Base-by-base conservation (phyloP, 2,329 filamentous ascomycete genomes). In the Ophiognomonia clavigignenti-juglandacearum region DNA sequence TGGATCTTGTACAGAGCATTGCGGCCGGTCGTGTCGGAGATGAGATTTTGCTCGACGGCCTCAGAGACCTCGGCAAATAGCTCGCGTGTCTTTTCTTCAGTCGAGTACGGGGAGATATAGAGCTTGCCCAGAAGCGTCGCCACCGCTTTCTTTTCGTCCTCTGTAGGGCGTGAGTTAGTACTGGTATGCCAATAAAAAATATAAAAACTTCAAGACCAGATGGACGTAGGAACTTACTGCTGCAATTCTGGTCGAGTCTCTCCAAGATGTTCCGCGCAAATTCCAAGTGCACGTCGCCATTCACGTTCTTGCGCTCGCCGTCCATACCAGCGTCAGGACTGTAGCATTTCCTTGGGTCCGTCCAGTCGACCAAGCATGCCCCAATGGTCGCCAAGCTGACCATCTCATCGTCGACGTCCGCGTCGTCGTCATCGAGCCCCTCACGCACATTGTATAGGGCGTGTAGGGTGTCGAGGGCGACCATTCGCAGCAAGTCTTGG, bases 291-390 rank as follows among this genome's bases (percentile, higher is more conserved):
- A 92, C 82, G 61, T 90, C 85, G 8, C 85, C 85, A 53, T 86
- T 85, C 14, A 87, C 77, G 43, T 71, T 73, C 69, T 77, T 83
- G 64, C 79, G 83, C 44, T 78, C 74, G 1, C 71, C 72, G 40
- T 86, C 79, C 49, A 70, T 67, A 1, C 74, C 59, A 1, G 68
- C 57, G 4, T 66, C 71, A 54, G 70, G 75, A 47, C 64, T 76
- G 67, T 68, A 86, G 68, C 70, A 88, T 64, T 95, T 91, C 41
- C 92, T 76, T 31, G 91, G 90, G 63, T 97, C 92, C 0, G 92
- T 97, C 93, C 92, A 97, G 63, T 97, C 92, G 1, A 91, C 81
- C 7, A 97, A 70, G 59, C 90, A 92, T 3, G 87, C 82, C 1
- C 88, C 89, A 48, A 95, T 87, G 3, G 83, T 80, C 36, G 80